Evolutionary conservation across 345 rosid species (phyloP), one percentile per base, ranked within the genome.

Genomic region (Eucalyptus regnans): DNA sequence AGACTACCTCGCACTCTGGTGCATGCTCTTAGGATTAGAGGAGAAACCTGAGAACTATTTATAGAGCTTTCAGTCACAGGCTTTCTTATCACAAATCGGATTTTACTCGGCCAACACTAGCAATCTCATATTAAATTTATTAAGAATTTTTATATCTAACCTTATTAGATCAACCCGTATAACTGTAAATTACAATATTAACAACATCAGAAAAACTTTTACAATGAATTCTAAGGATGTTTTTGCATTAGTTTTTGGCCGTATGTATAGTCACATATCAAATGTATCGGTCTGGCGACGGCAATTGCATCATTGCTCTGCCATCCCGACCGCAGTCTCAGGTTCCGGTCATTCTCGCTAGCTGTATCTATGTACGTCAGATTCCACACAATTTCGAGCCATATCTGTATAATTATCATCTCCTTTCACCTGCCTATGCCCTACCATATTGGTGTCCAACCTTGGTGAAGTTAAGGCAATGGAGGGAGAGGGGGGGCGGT

Each of bases 261-360:
- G 14, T 20, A 41, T 41, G 48, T 7, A 41, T 22, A 76, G 27
- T 2, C 83, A 76, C 12, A 44, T 37, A 37, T 37, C 27, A 1
- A 76, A 76, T 23, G 43, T 2, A 23, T 3, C 27, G 23, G 41
- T 11, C 15, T 7, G 1, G 27, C 15, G 4, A 76, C 29, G 12
- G 8, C 13, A 76, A 37, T 20, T 22, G 7, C 29, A 25, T 41
- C 83, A 41, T 20, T 76, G 7, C 48, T 76, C 2, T 43, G 12
- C 29, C 46, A 43, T 76, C 48, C 5, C 0, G 8, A 41, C 1
- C 2, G 1, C 14, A 6, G 23, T 76, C 48, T 20, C 15, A 1
- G 5, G 2, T 76, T 43, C 4, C 12, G 2, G 9, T 22, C 29
- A 1, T 10, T 41, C 14, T 20, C 4, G 5, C 1, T 1, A 76